phyloP scores from a whole-genome alignment of 345 rosid genomes.

The Corymbia maculata region DNA sequence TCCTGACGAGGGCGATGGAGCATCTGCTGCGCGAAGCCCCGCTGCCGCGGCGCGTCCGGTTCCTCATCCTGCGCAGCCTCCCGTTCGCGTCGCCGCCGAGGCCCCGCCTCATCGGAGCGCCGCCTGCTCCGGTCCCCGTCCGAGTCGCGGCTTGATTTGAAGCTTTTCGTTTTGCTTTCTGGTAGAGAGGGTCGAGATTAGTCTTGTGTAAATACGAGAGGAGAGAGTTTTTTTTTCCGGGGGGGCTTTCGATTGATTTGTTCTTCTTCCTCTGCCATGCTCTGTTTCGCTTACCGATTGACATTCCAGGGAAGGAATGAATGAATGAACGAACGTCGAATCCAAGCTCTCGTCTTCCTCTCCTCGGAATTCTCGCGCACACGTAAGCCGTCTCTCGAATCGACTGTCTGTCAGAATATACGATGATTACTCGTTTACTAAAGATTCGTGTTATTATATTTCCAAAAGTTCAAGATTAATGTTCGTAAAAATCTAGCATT shows the following conservation, averaged over 20 bases:
- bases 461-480: neutral
- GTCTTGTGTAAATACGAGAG: neutral
- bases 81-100: slow-evolving; percentile 34
- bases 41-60: slow-evolving; percentile 63
- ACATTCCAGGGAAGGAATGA: neutral
- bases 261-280: neutral
- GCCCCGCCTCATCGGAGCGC: neutral
- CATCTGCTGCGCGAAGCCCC: slow-evolving; percentile 65
- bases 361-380: neutral
- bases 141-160: neutral
- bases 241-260: neutral
- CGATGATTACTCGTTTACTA: neutral
- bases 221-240: fast-evolving
- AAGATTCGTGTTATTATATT: neutral
- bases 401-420: neutral
- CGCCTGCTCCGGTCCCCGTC: neutral
- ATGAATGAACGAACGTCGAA: neutral
- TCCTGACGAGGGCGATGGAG: slow-evolving; percentile 50
- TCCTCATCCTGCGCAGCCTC: slow-evolving; percentile 54
- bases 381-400: neutral
- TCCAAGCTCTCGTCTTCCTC: neutral
- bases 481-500: neutral
- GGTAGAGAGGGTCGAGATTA: neutral
- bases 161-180: neutral
- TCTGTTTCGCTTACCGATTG: neutral